Evolutionary conservation across 139 green algal species (phyloP), one percentile per base, ranked within the genome.

Genomic region (Chlamydomonas sp.): DNA sequence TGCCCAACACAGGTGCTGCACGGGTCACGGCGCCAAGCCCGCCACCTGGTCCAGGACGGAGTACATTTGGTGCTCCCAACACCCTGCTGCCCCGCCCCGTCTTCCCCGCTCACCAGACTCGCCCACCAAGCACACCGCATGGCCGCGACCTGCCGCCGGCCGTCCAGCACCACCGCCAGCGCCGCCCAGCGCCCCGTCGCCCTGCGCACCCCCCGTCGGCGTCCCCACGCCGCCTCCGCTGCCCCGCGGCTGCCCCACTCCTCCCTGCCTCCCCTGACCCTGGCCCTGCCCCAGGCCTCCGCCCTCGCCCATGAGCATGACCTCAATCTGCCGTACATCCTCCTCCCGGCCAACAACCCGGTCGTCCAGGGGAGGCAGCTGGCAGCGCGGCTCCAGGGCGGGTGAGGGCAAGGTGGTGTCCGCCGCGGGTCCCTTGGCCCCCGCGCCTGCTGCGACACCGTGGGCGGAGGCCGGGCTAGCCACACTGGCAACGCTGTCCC

Each of bases 311-410:
- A 84, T 63, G 3, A 90, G 79, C 66, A 83, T 61, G 62, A 78
- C 57, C 0, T 61, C 71, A 0, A 87, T 2, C 9, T 57, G 61
- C 62, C 5, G 61, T 49, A 87, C 75, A 31, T 90, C 87, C 17
- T 80, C 80, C 59, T 90, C 80, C 16, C 80, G 74, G 8, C 71
- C 87, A 8, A 79, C 58, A 31, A 90, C 88, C 20, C 87, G 80
- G 17, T 78, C 69, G 75, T 90, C 87, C 49, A 84, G 75, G 1
- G 73, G 31, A 3, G 87, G 87, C 68, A 90, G 63, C 5, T 60
- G 59, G 87, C 80, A 90, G 63, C 61, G 82, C 20, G 82, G 61
- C 82, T 87, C 80, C 5, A 78, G 68, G 66, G 57, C 63, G 10
- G 10, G 2, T 66, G 59, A 77, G 18, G 79, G 62, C 7, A 10